Base-by-base conservation (phyloP, 1,284 basidiomycete species). In the Ceratobasidium sp. region DNA sequence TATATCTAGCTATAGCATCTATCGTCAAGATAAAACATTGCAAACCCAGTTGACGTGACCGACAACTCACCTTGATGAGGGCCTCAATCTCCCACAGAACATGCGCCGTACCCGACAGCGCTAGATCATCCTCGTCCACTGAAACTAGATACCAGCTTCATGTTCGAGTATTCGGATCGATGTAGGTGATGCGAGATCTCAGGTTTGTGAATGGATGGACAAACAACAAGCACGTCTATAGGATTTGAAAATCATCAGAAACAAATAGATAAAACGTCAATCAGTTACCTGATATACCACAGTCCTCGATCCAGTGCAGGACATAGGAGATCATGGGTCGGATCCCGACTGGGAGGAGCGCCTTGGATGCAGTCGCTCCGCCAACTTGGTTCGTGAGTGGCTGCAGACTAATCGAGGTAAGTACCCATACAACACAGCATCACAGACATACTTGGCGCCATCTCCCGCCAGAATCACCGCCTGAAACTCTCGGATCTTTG, bases 401-500 rank as follows among this genome's bases (percentile, higher is more conserved):
- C 64, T 88, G 83, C 31, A 95, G 86, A 78, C 93, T 94, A 81
- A 13, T 79, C 64, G 15, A 53, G 28, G 65, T 64, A 60, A 60
- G 53, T 63, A 23, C 47, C 42, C 33, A 6, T 51, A 65, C 31
- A 26, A 35, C 31, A n/a, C 53, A 51, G 58, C 77, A 79, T 78
- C 77, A 78, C n/a, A 81, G 82, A 77, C 82, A 82, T 83, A 95
- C 95, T 94, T 92, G 81, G 94, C 91, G 11, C 95, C 95, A 84
- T 94, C 93, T 31, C 95, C 95, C 33, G 94, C 92, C 5, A 97
- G 87, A 53, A 97, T 86, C 17, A 97, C 90, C 0, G 93, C 95
- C 64, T 92, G 88, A 82, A 97, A 97, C 83, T 97, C 95, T 53
- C 82, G 83, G 13, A 78, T 79, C 53, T 47, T 26, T 10, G 60